Base-by-base conservation (phyloP, 1,284 basidiomycete genomes). In the Rhodotorula sp. region DNA sequence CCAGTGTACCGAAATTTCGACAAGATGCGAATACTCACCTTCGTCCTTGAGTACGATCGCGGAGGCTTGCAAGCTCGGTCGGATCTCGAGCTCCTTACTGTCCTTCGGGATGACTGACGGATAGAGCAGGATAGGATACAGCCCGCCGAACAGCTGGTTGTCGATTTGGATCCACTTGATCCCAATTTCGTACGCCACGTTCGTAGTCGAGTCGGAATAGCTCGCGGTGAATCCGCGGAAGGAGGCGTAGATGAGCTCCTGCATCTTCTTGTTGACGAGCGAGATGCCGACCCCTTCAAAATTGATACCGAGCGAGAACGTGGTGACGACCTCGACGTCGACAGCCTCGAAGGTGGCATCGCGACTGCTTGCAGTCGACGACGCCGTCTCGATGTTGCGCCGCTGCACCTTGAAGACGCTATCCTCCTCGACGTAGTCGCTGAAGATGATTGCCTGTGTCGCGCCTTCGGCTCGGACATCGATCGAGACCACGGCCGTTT, bases 91-190 rank as follows among this genome's bases (percentile, higher is more conserved):
- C 73, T 87, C 88, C 45, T 85, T 86, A 58, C 87, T 87, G 77
- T 95, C 91, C 79, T 90, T 92, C 6, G 90, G 86, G 53, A 99
- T 86, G 0, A 93, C 91, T 3, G 93, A 95, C 0, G 96, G 96
- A 79, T 99, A 96, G 53, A 99, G 84, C 65, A 99, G 88, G 71
- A 99, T 95, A 0, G 96, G 95, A 84, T 91, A 99, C 22, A 95
- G 82, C 29, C 93, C 94, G 69, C 97, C 96, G 74, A 98, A 95
- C 14, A 99, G 86, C 80, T 99, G 96, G 79, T 99, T 99, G 82
- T 98, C 95, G 73, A 99, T 87, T 81, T 99, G 95, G 42, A 99
- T 86, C 80, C 86, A 90, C 60, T 92, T 93, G 80, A 89, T 92
- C n/a, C 90, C 88, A 56, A 97, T 60, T 62, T 87, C 91, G 65